phyloP scores from a whole-genome alignment of 2,329 filamentous ascomycete genomes.

The Colletotrichum sidae region DNA sequence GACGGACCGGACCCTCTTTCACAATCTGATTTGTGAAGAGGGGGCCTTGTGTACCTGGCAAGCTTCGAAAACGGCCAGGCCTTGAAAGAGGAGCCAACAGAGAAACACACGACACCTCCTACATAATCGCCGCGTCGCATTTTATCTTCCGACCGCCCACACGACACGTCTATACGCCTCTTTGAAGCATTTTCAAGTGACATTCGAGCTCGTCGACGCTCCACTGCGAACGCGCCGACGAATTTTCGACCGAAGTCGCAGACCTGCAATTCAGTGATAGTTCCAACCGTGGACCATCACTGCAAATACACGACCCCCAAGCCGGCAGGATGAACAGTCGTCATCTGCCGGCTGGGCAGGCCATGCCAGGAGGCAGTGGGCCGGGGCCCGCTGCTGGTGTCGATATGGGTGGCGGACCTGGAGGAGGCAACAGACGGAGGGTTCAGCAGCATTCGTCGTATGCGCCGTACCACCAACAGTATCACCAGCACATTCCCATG shows the following conservation, averaged over 20 bases:
- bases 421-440: conserved; percentile 50
- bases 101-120: no score
- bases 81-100: no score
- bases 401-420: conserved; percentile 48
- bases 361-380: conserved; percentile 60
- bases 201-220: conserved; percentile 30
- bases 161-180: no score
- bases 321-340: conserved; percentile 82
- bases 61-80: no score
- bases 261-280: conserved; percentile 35
- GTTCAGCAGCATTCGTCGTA: conserved; percentile 52
- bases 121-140: no score
- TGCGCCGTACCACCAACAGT: conserved; percentile 41
- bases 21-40: no score
- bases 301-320: conserved; percentile 56
- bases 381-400: conserved; percentile 39
- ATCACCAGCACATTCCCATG: conserved; percentile 50
- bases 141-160: no score
- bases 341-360: conserved; percentile 83
- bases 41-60: no score
- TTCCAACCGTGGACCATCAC: conserved; percentile 39
- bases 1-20: no score
- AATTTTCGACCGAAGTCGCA: conserved; percentile 26
- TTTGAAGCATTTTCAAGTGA: no score
- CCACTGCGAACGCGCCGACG: conserved; percentile 29